Percentiles rank a stretch among this genome's conserved stretches.
Evolutionary conservation across 169 alveolate genomes (phyloP).

Genomic region (Plasmodium ovale): DNA sequence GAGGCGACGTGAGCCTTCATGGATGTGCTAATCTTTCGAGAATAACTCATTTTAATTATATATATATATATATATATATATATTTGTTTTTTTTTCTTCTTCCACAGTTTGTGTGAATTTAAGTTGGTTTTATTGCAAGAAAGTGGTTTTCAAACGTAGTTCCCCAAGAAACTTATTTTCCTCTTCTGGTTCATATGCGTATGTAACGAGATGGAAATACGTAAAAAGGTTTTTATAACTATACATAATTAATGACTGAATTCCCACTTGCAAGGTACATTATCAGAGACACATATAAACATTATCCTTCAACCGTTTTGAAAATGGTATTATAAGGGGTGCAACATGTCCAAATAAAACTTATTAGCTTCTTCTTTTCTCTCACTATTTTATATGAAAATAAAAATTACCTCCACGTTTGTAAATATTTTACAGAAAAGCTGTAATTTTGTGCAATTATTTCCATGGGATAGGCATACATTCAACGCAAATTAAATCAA

Average conservation of each 20-base stretch:
- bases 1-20: conserved; percentile 38
- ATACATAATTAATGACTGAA: no score
- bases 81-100: conserved; percentile 1
- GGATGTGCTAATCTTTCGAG: conserved; percentile 6
- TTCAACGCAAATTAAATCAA: neutral
- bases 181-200: neutral
- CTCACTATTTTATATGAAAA: neutral
- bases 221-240: neutral
- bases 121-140: no score
- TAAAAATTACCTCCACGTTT: neutral
- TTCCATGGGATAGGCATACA: no score
- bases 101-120: neutral
- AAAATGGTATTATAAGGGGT: neutral
- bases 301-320: conserved; percentile 5
- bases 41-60: conserved; percentile 44
- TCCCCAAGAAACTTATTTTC: neutral
- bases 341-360: neutral
- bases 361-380: neutral
- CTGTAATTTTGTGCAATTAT: neutral
- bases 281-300: neutral
- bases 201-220: neutral
- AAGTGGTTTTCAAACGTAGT: neutral
- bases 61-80: no score
- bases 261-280: no score
- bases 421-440: neutral